phyloP scores from a whole-genome alignment of 2,329 filamentous ascomycete genomes.

The Cryphonectria nitschkei region DNA sequence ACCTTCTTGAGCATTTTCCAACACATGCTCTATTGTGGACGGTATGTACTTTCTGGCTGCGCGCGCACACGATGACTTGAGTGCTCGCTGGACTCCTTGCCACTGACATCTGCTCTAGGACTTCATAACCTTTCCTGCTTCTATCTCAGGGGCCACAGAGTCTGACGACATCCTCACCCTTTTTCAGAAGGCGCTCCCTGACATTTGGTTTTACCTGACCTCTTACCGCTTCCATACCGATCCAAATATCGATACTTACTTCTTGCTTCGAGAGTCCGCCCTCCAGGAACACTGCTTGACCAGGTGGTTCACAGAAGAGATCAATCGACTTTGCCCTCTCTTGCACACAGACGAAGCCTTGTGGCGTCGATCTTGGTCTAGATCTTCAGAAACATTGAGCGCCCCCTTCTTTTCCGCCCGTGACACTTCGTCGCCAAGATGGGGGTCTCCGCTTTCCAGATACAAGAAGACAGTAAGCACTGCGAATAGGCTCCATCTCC shows the following conservation, averaged over 20 bases:
- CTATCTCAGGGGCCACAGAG: not conserved
- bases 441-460: slow-evolving; percentile 82
- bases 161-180: slow-evolving; percentile 9
- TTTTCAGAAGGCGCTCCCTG: not conserved
- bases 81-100: not conserved
- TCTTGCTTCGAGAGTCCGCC: too few relatives aligned
- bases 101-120: not conserved
- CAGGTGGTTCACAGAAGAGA: not conserved
- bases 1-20: not conserved
- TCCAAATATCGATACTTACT: not conserved
- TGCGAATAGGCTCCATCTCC: not conserved
- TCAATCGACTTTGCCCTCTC: not conserved
- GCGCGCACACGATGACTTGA: not conserved
- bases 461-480: slow-evolving; percentile 75
- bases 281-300: not conserved
- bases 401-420: slow-evolving; percentile 16
- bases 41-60: not conserved
- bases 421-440: slow-evolving; percentile 58
- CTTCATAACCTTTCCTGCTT: not conserved
- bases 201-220: not conserved
- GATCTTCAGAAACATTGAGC: slow-evolving; percentile 14
- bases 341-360: not conserved
- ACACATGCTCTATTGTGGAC: not conserved
- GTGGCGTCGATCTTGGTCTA: not conserved
- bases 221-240: not conserved